These are phyloP conservation scores for Xylaria sp. DNA, from an alignment of 495 filamentous ascomycete species.

Conservation along the genomic window DNA sequence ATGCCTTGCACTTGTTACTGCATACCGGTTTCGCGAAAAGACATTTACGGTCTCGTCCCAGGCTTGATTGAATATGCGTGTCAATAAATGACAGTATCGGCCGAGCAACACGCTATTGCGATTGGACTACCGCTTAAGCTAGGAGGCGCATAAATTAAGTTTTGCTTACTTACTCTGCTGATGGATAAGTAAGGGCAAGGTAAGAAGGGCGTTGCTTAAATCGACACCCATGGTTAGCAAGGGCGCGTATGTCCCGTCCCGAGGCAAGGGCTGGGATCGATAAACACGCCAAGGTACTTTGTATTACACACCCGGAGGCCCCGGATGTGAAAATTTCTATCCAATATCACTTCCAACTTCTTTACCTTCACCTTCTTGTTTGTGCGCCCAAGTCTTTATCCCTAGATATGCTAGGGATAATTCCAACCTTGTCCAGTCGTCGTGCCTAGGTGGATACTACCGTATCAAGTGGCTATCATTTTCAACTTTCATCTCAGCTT, in stretches of 20 bases:
- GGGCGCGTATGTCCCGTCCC: neutral
- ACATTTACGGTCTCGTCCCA: neutral
- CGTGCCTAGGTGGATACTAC: neutral
- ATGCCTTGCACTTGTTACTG: no score
- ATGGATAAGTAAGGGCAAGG: neutral
- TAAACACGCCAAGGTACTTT: no score
- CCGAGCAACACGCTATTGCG: neutral
- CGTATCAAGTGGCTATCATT: neutral
- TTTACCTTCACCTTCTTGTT: no score
- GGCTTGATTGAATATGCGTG: neutral
- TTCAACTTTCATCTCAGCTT: neutral
- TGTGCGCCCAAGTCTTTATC: neutral
- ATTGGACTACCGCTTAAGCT: neutral
- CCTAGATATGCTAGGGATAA: neutral
- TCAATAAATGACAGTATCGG: neutral
- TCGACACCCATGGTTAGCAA: neutral
- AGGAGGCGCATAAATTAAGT: neutral
- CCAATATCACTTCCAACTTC: no score
- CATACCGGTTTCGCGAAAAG: no score
- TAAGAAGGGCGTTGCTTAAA: neutral
- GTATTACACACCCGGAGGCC: no score
- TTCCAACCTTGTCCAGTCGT: neutral
- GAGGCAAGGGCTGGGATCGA: neutral
- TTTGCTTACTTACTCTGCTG: neutral
- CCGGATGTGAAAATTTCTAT: no score